Conservation (phyloP, 345 rosid genomes). For the Rhodomyrtus tomentosa region DNA sequence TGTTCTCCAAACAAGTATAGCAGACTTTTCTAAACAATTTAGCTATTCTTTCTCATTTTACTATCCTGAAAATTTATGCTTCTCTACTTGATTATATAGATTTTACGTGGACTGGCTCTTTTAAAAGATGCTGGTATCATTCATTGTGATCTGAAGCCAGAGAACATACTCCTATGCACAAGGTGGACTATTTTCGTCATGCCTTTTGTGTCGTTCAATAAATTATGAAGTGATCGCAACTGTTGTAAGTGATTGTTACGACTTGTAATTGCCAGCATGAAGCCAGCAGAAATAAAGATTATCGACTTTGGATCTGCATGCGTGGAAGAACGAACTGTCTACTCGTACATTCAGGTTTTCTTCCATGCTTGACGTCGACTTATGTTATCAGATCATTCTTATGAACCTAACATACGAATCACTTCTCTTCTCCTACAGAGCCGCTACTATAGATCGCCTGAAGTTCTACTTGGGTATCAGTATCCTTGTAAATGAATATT, state of each 20-base stretch:
- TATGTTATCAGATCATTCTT: slow-evolving; percentile 2
- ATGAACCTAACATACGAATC: neutral
- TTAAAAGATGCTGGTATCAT: slow-evolving; percentile 94
- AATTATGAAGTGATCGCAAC: neutral
- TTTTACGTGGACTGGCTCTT: slow-evolving; percentile 77
- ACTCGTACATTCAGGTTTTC: slow-evolving; percentile 94
- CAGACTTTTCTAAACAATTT: neutral
- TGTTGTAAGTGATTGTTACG: neutral
- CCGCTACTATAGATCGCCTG: slow-evolving; percentile 98
- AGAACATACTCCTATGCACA: slow-evolving; percentile 87
- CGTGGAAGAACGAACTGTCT: slow-evolving; percentile 96
- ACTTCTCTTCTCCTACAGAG: slow-evolving; percentile 47
- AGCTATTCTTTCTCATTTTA: neutral
- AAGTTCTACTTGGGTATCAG: slow-evolving; percentile 97
- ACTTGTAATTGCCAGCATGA: slow-evolving; percentile 44
- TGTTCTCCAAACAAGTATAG: slow-evolving; percentile 92
- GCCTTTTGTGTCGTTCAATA: neutral
- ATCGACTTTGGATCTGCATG: slow-evolving; percentile 99
- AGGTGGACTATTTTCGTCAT: slow-evolving; percentile 40
- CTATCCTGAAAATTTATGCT: neutral
- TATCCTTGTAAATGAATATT: slow-evolving; percentile 45
- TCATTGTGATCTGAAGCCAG: slow-evolving; percentile 99
- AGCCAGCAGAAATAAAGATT: slow-evolving; percentile 93
- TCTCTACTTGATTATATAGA: slow-evolving; percentile 26
- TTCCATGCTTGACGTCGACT: neutral